Conservation (phyloP, 108 stramenopile species). For the Aureococcus anophagefferens region DNA sequence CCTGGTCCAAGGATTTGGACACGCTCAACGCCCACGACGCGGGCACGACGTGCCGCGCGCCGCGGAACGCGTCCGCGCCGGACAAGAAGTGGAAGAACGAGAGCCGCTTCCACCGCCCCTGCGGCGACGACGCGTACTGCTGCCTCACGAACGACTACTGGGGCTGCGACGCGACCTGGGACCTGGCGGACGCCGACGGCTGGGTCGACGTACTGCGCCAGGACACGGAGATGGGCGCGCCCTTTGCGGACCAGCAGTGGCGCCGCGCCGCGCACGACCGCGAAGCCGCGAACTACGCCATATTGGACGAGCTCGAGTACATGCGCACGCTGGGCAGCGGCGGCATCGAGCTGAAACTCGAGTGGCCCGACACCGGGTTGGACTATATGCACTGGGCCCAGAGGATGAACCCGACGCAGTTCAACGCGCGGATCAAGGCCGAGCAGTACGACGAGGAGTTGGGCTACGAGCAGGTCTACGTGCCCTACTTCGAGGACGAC, state of each 20-base stretch:
- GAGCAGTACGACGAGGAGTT: not conserved
- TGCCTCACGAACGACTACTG: conserved; percentile 1
- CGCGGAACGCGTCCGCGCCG: not conserved
- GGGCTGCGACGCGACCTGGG: conserved; percentile 3
- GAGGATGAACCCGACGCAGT: not conserved
- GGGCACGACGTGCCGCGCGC: conserved; percentile 2
- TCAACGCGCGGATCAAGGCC: not conserved
- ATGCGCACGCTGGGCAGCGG: not conserved
- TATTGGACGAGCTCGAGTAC: conserved; percentile 9
- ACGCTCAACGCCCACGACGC: not conserved
- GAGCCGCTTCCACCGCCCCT: not conserved
- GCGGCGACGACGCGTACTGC: conserved; percentile 3
- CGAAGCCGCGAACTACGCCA: not conserved
- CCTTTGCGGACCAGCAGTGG: not conserved
- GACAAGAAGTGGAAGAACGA: not conserved
- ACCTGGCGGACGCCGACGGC: conserved; percentile 8
- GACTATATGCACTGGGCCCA: not conserved
- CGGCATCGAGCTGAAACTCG: not conserved
- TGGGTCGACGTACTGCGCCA: not conserved
- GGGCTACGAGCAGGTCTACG: not conserved
- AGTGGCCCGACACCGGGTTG: not conserved
- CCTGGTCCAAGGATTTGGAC: not conserved
- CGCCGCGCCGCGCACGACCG: not conserved
- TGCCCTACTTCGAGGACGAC: not conserved
- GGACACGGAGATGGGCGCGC: not conserved